These are phyloP conservation scores for Pontederia paniculata DNA, from an alignment of 176 grass and related monocot species.

Conservation along the genomic window DNA sequence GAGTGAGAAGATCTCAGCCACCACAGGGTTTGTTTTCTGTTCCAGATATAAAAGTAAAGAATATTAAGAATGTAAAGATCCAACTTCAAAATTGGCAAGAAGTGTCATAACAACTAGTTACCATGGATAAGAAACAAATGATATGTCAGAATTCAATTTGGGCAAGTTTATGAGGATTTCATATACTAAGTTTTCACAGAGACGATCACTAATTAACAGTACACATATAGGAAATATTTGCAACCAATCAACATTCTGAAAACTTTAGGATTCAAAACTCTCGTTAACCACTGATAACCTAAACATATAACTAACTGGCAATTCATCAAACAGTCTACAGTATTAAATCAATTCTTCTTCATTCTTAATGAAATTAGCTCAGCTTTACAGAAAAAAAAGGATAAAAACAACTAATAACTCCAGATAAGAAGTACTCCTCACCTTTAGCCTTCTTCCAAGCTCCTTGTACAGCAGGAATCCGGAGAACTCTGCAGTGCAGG, in stretches of 20 bases:
- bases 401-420: too few species aligned
- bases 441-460: constrained; percentile 89
- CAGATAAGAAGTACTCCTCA: too few species aligned
- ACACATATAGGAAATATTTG: not conserved
- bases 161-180: too few species aligned
- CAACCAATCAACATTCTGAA: not conserved
- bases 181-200: too few species aligned
- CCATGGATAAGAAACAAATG: too few species aligned
- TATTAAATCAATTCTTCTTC: not conserved
- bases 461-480: constrained; percentile 97
- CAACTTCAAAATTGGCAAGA: constrained; percentile 9
- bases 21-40: constrained; percentile 99
- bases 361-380: too few species aligned
- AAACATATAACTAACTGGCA: not conserved
- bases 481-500: constrained; percentile 94
- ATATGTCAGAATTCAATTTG: too few species aligned
- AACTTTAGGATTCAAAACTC: not conserved
- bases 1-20: constrained; percentile 98
- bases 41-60: not conserved
- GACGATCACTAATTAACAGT: too few species aligned
- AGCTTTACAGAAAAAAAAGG: too few species aligned
- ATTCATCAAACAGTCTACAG: constrained; percentile 19
- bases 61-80: not conserved
- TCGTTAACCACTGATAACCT: not conserved
- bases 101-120: constrained; percentile 2